Evolutionary conservation across 2,329 filamentous ascomycete genomes (phyloP).

Genomic region (Remersonia thermophila): DNA sequence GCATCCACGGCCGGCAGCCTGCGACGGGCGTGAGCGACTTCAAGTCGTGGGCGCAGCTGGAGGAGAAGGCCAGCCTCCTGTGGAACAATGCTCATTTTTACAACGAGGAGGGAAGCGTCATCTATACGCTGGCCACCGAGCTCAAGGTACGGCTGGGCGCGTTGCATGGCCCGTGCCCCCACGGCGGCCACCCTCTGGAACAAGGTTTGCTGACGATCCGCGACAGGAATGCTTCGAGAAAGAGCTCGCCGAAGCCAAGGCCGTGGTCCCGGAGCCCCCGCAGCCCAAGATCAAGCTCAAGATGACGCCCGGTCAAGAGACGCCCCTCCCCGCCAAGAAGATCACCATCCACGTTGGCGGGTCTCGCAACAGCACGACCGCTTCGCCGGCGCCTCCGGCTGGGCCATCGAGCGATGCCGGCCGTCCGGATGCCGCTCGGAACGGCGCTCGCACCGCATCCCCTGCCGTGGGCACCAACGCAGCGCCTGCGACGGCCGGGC

Average conservation of each 20-base stretch:
- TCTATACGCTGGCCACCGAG: constrained; percentile 63
- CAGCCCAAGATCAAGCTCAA: constrained; percentile 74
- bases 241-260: constrained; percentile 59
- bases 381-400: constrained; percentile 35
- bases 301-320: constrained; percentile 39
- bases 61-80: constrained; percentile 65
- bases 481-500: constrained; percentile 10
- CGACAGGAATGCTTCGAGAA: constrained; percentile 54
- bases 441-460: constrained; percentile 17
- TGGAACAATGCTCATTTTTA: constrained; percentile 84
- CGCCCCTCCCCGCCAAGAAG: constrained; percentile 39
- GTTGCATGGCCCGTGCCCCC: background rate
- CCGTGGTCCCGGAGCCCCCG: constrained; percentile 56
- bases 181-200: background rate
- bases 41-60: constrained; percentile 72
- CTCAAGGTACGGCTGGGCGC: constrained; percentile 50
- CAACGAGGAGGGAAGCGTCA: constrained; percentile 84
- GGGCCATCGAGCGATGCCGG: constrained; percentile 25
- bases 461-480: constrained; percentile 7
- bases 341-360: constrained; percentile 61
- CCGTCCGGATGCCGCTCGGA: constrained; percentile 22
- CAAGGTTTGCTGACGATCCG: background rate
- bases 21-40: constrained; percentile 55
- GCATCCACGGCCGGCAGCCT: constrained; percentile 55
- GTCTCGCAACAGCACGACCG: constrained; percentile 37